Evolutionary conservation across 306 rosid genomes (phyloP).

Genomic region (Canavalia gladiata): DNA sequence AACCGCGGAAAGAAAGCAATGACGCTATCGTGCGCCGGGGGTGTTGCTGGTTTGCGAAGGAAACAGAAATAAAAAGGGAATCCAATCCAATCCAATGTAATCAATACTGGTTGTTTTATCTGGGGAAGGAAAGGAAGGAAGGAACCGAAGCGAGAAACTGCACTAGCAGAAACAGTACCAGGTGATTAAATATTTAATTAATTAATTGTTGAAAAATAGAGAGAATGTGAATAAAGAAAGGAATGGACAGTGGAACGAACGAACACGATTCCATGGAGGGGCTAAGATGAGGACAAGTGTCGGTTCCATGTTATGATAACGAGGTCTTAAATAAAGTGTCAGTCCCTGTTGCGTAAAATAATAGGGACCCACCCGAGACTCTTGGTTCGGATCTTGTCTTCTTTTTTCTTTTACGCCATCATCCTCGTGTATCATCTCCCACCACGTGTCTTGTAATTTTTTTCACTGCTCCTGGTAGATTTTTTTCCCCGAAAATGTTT

Average conservation of each 20-base stretch:
- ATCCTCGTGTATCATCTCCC: neutral
- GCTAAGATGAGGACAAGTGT: slow-evolving; percentile 8
- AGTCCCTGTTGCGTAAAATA: neutral
- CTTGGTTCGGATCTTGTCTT: slow-evolving; percentile 8
- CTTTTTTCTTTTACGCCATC: neutral
- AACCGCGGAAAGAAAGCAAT: slow-evolving; percentile 8
- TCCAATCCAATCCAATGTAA: neutral
- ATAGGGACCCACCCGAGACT: slow-evolving; percentile 16
- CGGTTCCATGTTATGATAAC: no score
- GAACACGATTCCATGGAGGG: neutral
- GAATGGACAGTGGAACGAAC: slow-evolving; percentile 16
- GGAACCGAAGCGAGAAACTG: neutral
- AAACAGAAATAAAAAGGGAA: neutral
- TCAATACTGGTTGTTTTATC: neutral
- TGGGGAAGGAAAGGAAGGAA: neutral
- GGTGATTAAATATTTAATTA: neutral
- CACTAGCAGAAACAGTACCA: neutral
- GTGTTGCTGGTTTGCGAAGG: slow-evolving; percentile 45
- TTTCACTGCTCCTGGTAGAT: no score
- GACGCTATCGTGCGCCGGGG: slow-evolving; percentile 44
- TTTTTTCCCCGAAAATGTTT: no score
- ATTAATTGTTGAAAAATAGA: neutral
- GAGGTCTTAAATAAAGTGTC: neutral
- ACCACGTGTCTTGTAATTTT: no score
- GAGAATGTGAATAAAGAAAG: neutral